Evolutionary conservation across 2,329 filamentous ascomycete species (phyloP).

Genomic region (Calcarisporium arbuscula): DNA sequence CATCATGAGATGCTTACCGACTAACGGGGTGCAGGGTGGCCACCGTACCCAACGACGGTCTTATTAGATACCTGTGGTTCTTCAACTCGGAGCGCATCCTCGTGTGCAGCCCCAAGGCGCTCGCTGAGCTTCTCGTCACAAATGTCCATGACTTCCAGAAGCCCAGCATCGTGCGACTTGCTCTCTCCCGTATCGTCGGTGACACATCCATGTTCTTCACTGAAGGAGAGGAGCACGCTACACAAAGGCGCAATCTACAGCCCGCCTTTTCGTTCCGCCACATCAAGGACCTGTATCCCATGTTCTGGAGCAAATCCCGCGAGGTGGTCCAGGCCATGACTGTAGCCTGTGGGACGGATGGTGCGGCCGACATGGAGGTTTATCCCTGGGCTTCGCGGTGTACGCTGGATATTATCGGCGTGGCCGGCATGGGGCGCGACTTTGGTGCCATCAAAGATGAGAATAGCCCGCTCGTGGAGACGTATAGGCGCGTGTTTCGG

Average conservation of each 20-base stretch:
- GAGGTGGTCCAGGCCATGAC: conserved; percentile 62
- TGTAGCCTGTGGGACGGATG: conserved; percentile 20
- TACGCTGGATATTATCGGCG: conserved; percentile 70
- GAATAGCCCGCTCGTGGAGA: conserved; percentile 49
- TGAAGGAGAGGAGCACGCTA: conserved; percentile 86
- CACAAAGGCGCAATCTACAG: conserved; percentile 70
- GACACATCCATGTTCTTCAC: conserved; percentile 70
- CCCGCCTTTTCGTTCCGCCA: conserved; percentile 84
- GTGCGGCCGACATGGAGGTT: conserved; percentile 46
- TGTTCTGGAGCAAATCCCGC: conserved; percentile 73
- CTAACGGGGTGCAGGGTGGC: too few relatives aligned
- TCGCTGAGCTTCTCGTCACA: conserved; percentile 64
- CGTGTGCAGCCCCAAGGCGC: conserved; percentile 53
- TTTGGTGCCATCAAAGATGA: conserved; percentile 61
- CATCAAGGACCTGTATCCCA: conserved; percentile 74
- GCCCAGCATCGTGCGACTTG: conserved; percentile 45
- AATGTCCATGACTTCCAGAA: conserved; percentile 67
- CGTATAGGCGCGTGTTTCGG: conserved; percentile 51
- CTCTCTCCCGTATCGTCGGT: conserved; percentile 60
- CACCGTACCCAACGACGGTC: conserved; percentile 57
- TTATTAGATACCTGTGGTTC: conserved; percentile 60
- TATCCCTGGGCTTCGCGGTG: conserved; percentile 58
- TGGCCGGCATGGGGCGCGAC: conserved; percentile 65
- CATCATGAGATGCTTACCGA: too few relatives aligned
- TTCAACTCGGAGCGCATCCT: conserved; percentile 60